These are phyloP conservation scores for Zizania palustris DNA, from an alignment of 202 grass and related monocot genomes.

Conservation along the genomic window DNA sequence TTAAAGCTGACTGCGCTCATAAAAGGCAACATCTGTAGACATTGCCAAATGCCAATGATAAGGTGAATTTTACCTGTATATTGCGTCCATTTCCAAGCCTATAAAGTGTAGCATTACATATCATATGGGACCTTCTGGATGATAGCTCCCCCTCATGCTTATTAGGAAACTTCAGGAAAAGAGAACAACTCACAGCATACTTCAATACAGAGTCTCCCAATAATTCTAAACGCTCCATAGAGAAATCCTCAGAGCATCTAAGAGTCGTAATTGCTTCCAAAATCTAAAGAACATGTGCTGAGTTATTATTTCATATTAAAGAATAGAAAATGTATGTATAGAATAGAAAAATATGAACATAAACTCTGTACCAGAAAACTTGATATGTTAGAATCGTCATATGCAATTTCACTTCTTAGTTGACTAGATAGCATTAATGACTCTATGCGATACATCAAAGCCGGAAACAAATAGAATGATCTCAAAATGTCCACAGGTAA, in stretches of 20 bases:
- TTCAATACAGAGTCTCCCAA: conserved; percentile 94
- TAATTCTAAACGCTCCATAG: conserved; percentile 86
- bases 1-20: background rate
- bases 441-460: conserved; percentile 91
- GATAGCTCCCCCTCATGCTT: conserved; percentile 77
- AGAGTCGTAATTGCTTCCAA: conserved; percentile 86
- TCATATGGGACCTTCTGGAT: conserved; percentile 54
- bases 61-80: conserved; percentile 71
- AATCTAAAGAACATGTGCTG: conserved; percentile 56
- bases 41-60: conserved; percentile 11
- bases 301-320: conserved; percentile 35
- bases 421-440: conserved; percentile 80
- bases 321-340: conserved; percentile 34
- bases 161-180: conserved; percentile 75
- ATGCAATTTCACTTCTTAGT: conserved; percentile 76
- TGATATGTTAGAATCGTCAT: conserved; percentile 58
- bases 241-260: conserved; percentile 92
- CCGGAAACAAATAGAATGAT: conserved; percentile 86
- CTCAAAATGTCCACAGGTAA: conserved; percentile 76
- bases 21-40: conserved; percentile 26
- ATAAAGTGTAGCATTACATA: conserved; percentile 88
- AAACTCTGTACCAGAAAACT: conserved; percentile 61
- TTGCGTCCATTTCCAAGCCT: conserved; percentile 63
- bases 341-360: conserved; percentile 21
- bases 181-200: conserved; percentile 72